Evolutionary conservation across 2,329 filamentous ascomycete genomes (phyloP).

Genomic region (Arachnopeziza araneosa): DNA sequence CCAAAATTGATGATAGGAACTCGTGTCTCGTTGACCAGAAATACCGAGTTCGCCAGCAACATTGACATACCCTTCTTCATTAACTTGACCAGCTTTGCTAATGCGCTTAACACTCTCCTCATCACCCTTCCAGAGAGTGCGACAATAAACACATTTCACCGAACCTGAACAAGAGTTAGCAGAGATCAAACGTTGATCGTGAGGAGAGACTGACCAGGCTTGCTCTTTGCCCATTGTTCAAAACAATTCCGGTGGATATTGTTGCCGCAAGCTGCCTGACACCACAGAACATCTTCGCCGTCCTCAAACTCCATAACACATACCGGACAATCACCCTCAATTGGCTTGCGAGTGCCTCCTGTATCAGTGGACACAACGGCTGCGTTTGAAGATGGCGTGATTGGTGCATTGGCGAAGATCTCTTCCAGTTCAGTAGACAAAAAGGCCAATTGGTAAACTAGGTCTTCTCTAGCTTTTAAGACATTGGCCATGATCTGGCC

Average conservation of each 20-base stretch:
- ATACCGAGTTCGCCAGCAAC: conserved; percentile 56
- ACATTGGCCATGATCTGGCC: conserved; percentile 47
- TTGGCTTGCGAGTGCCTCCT: conserved; percentile 47
- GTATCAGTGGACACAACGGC: conserved; percentile 32
- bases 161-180: conserved; percentile 10
- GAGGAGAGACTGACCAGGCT: conserved; percentile 16
- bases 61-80: conserved; percentile 55
- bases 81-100: conserved; percentile 35
- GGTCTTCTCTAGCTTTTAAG: conserved; percentile 48
- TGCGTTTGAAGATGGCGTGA: conserved; percentile 37
- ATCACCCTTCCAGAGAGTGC: conserved; percentile 47
- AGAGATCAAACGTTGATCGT: conserved; percentile 5
- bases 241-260: conserved; percentile 52
- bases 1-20: conserved; percentile 24
- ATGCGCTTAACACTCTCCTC: conserved; percentile 40
- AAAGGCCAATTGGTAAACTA: conserved; percentile 56
- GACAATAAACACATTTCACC: conserved; percentile 57
- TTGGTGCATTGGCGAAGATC: conserved; percentile 48
- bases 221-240: conserved; percentile 31
- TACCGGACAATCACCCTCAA: conserved; percentile 59
- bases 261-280: conserved; percentile 52
- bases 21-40: conserved; percentile 43
- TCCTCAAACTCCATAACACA: conserved; percentile 52
- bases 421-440: conserved; percentile 51
- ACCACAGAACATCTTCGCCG: conserved; percentile 46